Base-by-base conservation (phyloP, 768 basidiomycete species). In the Lentinula edodes region DNA sequence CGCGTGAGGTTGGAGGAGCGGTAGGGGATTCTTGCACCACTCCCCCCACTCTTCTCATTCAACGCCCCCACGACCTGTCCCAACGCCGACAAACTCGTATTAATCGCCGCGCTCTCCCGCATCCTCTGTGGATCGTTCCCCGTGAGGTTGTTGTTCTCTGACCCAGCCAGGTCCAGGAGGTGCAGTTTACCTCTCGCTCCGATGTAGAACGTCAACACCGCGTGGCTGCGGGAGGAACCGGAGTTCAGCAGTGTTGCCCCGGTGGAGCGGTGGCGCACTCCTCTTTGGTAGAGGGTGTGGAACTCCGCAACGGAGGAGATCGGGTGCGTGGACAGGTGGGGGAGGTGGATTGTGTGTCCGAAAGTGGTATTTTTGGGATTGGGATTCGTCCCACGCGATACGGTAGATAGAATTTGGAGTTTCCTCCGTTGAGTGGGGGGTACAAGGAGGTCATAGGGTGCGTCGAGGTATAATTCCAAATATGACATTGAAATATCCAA, bases 401-500 rank as follows among this genome's bases (percentile, higher is more conserved):
- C 16, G 15, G 58, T 59, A 1, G 43, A 82, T 36, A 82, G 77
- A 15, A 84, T 81, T 15, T 80, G 81, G 3, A 83, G 75, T 69
- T 83, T 83, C 0, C 76, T 78, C 9, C 81, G 80, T 80, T 82
- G 28, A 3, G n/a, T n/a, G 10, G 41, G 32, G n/a, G 58, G 77
- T 1, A 90, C 90, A 4, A 95, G 80, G n/a, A 96, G 80, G 70
- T 95, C 93, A 67, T 90, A 95, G 2, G 90, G 88, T 63, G 95
- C 92, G 68, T 95, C 93, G 67, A 91, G 91, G 74, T 94, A 92
- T 55, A 95, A 92, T 70, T 95, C 93, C 83, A 92, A 90, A 64
- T 93, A 94, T 1, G 89, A 89, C 58, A 59, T 59, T 6, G 6
- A 28, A 18, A 28, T 10, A 56, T 6, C 16, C 9, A 42, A 35